Base-by-base conservation (phyloP, 1,284 basidiomycete genomes). In the Ceratobasidium sp. region DNA sequence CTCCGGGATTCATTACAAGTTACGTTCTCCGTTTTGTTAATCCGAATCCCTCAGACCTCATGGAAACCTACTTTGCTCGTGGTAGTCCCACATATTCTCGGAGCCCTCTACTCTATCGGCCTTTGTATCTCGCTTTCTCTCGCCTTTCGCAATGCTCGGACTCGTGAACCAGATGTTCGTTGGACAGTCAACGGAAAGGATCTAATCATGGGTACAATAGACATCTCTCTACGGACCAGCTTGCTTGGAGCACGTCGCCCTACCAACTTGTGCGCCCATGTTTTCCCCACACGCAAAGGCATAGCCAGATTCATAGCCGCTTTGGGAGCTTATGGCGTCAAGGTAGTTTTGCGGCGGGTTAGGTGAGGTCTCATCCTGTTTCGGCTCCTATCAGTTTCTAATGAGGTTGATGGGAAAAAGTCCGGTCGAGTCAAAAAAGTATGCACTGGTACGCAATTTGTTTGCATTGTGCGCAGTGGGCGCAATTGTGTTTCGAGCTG, bases 151-250 rank as follows among this genome's bases (percentile, higher is more conserved):
- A 50, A 54, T 3, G 67, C 67, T 3, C 35, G 48, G 8, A 1
- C 52, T 38, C 27, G 27, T 4, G 50, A 69, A 20, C 52, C 67
- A 3, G 33, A 69, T 1, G 50, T 69, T 55, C 27, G 67, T 18
- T 55, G 67, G 67, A 54, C 20, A 30, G 67, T 69, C 48, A 69
- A 69, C 52, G 67, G 67, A 38, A 69, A 69, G 35, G 67, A 69
- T 41, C 48, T 69, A 16, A 35, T 69, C 7, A 35, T 35, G 27
- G 67, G 67, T 8, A 54, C 33, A 8, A 35, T 69, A 18, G 50
- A 69, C 23, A 69, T 33, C 27, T 69, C 52, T 27, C 7, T 44
- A 16, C 44, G 30, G 10, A 52, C 65, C 10, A 33, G 27, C 30
- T 33, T 67, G 5, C 7, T 67, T 67, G 65, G 65, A 48, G 35